A percentile compares a stretch with the other conserved stretches of the same genome.
phyloP scores from a whole-genome alignment of 116 monocot genomes.

The Phalaenopsis hybrid region DNA sequence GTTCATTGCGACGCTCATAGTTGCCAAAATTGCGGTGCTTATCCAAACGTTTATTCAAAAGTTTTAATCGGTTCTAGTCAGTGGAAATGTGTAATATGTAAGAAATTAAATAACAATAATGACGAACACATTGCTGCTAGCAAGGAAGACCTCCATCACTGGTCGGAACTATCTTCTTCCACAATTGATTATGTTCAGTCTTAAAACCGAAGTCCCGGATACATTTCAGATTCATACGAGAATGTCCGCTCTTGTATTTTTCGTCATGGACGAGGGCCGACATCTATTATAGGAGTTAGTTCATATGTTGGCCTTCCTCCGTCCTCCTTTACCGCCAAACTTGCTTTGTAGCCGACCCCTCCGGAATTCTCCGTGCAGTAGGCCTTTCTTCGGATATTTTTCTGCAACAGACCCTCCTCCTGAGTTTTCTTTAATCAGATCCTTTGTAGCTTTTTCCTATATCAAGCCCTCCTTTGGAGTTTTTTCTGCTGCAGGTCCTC shows the following conservation, averaged over 20 bases:
- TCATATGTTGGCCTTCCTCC: too few species aligned
- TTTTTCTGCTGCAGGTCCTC: too few species aligned
- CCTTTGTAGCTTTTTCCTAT: too few species aligned
- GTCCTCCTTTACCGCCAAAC: too few species aligned
- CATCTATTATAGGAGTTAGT: too few species aligned
- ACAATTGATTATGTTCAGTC: constrained; percentile 77
- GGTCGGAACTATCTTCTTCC: constrained; percentile 56
- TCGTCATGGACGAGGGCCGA: constrained; percentile 83
- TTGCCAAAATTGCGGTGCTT: constrained; percentile 87
- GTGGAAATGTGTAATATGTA: constrained; percentile 94
- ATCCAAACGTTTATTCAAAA: constrained; percentile 69
- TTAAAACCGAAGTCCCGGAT: constrained; percentile 64
- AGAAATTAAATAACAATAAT: constrained; percentile 63
- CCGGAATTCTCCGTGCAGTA: too few species aligned
- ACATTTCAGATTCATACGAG: constrained; percentile 69
- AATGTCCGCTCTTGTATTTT: constrained; percentile 62
- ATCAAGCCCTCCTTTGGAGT: too few species aligned
- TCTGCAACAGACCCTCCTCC: too few species aligned
- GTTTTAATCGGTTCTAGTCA: constrained; percentile 71
- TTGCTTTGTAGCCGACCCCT: too few species aligned
- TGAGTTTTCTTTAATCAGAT: too few species aligned
- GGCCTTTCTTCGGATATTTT: too few species aligned
- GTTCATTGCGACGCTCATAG: constrained; percentile 72
- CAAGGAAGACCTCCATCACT: constrained; percentile 59
- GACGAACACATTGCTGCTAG: constrained; percentile 61